These are phyloP conservation scores for Picochlorum sp. DNA, from an alignment of 139 green algal genomes.

Conservation along the genomic window DNA sequence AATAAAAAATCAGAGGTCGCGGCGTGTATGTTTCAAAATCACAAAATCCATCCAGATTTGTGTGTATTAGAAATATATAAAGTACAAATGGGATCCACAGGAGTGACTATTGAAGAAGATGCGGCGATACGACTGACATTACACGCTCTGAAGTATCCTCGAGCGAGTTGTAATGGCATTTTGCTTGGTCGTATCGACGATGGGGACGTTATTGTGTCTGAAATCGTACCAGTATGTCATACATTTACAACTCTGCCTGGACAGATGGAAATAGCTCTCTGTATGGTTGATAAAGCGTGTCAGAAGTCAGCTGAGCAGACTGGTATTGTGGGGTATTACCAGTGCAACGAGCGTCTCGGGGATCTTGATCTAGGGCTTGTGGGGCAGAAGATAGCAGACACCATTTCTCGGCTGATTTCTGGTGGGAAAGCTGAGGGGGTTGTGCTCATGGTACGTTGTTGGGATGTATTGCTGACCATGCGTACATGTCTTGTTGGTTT, in stretches of 20 bases:
- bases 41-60: too few relatives aligned
- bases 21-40: too few relatives aligned
- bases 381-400: slow-evolving; percentile 48
- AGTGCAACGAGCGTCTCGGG: slow-evolving; percentile 48
- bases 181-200: neutral
- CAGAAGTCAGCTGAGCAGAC: slow-evolving; percentile 17
- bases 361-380: slow-evolving; percentile 44
- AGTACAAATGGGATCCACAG: too few relatives aligned
- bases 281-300: slow-evolving; percentile 32
- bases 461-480: neutral
- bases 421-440: neutral
- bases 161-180: neutral
- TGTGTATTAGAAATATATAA: too few relatives aligned
- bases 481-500: too few relatives aligned
- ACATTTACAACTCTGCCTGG: slow-evolving; percentile 40
- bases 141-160: neutral
- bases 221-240: slow-evolving; percentile 54
- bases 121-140: slow-evolving; percentile 1
- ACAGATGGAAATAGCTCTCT: slow-evolving; percentile 46
- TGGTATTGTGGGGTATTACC: slow-evolving; percentile 69
- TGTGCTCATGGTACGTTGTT: slow-evolving; percentile 17
- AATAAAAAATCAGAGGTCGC: too few relatives aligned
- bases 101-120: neutral
- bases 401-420: slow-evolving; percentile 16
- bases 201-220: too few relatives aligned